A percentile compares a stretch with the other conserved stretches of the same genome.
Evolutionary conservation across 2,329 filamentous ascomycete genomes (phyloP).

Genomic region (Fusarium transvaalense): DNA sequence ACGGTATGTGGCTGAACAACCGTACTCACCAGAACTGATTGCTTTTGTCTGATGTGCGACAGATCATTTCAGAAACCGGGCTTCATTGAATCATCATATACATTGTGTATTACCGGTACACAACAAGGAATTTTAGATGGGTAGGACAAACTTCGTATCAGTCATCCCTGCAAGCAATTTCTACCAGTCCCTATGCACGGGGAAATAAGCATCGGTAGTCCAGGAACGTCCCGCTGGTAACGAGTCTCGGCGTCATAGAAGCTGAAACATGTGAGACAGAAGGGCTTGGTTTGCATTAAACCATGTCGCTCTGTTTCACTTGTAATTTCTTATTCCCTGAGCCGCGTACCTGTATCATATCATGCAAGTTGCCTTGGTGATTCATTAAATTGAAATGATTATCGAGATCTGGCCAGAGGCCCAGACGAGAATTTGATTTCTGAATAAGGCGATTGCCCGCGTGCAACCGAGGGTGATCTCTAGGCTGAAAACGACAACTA

Average conservation of each 20-base stretch:
- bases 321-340: conserved; percentile 5
- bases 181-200: conserved; percentile 4
- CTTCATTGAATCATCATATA: conserved; percentile 22
- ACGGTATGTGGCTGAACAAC: conserved; percentile 11
- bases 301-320: conserved; percentile 18
- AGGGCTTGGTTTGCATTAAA: conserved; percentile 6
- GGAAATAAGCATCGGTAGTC: conserved; percentile 13
- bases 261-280: conserved; percentile 7
- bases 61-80: conserved; percentile 1
- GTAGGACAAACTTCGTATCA: conserved; percentile 12
- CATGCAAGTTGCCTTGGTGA: conserved; percentile 5
- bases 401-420: background rate
- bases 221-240: conserved; percentile 9
- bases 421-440: background rate
- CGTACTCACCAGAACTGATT: conserved; percentile 7
- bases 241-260: conserved; percentile 29
- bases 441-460: background rate
- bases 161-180: conserved; percentile 5
- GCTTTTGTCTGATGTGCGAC: conserved; percentile 11
- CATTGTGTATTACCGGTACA: background rate
- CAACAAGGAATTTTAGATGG: background rate
- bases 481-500: too few species aligned
- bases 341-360: conserved; percentile 8
- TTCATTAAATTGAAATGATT: background rate
- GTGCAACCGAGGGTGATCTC: too few species aligned